These are phyloP conservation scores for Claviceps digitariae DNA, from an alignment of 2,329 filamentous ascomycete species.

Conservation along the genomic window DNA sequence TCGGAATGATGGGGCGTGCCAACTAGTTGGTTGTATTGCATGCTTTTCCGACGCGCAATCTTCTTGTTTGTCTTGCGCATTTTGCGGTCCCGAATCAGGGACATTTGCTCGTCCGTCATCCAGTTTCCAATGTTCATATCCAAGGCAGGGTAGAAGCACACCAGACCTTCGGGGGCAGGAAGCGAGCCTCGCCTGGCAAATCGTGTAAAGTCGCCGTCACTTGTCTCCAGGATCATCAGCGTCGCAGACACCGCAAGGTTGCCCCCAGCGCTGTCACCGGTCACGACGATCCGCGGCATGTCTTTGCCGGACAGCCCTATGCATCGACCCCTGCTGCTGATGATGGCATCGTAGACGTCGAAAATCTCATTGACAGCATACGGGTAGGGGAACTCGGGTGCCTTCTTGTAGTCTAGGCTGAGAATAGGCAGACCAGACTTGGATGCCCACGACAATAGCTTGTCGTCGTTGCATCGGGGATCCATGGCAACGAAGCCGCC, in stretches of 20 bases:
- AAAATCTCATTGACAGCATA: constrained; percentile 36
- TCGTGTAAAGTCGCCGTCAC: constrained; percentile 27
- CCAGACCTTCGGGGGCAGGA: constrained; percentile 63
- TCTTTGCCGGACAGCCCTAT: constrained; percentile 28
- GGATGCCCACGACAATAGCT: constrained; percentile 81
- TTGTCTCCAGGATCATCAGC: constrained; percentile 78
- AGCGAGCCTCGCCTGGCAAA: constrained; percentile 35
- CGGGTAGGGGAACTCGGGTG: constrained; percentile 36
- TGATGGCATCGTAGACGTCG: constrained; percentile 28
- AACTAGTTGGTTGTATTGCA: constrained; percentile 74
- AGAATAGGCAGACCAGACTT: constrained; percentile 79
- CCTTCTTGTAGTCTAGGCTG: constrained; percentile 68
- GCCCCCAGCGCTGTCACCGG: constrained; percentile 35
- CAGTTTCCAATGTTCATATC: constrained; percentile 98
- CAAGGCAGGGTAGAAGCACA: constrained; percentile 78
- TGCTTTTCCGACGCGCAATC: constrained; percentile 71
- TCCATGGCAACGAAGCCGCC: constrained; percentile 96
- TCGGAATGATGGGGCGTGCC: constrained; percentile 73
- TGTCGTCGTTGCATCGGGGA: constrained; percentile 88
- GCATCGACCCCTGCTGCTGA: constrained; percentile 26
- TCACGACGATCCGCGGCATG: constrained; percentile 28
- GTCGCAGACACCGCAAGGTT: constrained; percentile 52
- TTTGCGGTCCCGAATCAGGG: constrained; percentile 72
- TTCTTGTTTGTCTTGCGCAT: constrained; percentile 64
- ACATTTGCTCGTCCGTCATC: constrained; percentile 99